A percentile compares a stretch with the other conserved stretches of the same genome.
These are phyloP conservation scores for Ostreobium quekettii DNA, from an alignment of 139 green algal species.

Conservation along the genomic window DNA sequence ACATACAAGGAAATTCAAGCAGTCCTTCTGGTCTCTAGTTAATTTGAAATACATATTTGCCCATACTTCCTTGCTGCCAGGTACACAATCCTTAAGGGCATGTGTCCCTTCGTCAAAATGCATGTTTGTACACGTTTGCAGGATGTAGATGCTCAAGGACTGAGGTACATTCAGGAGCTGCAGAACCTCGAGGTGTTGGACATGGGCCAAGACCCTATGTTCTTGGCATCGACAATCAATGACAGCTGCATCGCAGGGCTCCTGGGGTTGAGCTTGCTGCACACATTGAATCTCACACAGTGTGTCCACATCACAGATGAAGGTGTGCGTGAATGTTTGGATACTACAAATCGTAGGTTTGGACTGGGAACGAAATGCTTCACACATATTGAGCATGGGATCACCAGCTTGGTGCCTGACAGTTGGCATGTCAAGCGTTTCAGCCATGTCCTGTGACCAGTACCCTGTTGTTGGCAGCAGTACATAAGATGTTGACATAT, in stretches of 20 bases:
- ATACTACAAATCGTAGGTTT: too few species aligned
- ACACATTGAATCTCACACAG: conserved; percentile 31
- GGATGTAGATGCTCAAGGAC: conserved; percentile 22
- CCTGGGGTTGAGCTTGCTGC: conserved; percentile 19
- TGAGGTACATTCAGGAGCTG: conserved; percentile 20
- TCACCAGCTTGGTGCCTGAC: background rate
- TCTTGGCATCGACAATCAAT: conserved; percentile 29
- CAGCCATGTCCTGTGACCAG: background rate
- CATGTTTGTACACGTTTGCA: conserved; percentile 10
- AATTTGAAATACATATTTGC: background rate
- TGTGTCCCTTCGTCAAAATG: background rate
- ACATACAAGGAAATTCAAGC: background rate
- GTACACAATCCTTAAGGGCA: background rate
- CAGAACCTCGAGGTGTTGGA: conserved; percentile 18
- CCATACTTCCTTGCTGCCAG: background rate
- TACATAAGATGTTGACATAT: too few species aligned
- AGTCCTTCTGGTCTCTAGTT: background rate
- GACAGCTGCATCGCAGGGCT: conserved; percentile 31
- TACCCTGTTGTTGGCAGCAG: background rate
- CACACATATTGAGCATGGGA: background rate
- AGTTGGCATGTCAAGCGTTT: background rate
- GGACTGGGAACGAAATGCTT: too few species aligned
- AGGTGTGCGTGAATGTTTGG: conserved; percentile 23
- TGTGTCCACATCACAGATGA: conserved; percentile 42
- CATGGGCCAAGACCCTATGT: conserved; percentile 22